phyloP scores from a whole-genome alignment of 2,329 filamentous ascomycete species.

The Ophiostoma tasmaniense region DNA sequence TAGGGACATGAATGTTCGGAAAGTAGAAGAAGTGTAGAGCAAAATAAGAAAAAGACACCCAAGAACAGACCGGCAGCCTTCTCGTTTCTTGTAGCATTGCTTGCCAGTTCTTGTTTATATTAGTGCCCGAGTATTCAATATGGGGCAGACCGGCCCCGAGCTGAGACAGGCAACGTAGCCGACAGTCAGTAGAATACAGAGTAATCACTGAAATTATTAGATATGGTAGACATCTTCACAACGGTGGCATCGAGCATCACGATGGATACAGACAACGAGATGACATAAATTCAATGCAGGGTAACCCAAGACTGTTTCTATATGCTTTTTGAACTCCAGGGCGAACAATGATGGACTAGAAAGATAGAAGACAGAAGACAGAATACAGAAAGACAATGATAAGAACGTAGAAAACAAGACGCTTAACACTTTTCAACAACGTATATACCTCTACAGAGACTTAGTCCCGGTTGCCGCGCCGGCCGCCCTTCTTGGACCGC shows the following conservation, averaged over 20 bases:
- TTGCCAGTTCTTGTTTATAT: not conserved
- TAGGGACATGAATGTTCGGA: not conserved
- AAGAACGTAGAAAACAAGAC: not conserved
- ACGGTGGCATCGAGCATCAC: too few relatives aligned
- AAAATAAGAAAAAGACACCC: not conserved
- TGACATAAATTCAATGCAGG: not conserved
- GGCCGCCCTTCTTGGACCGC: slow-evolving; percentile 74
- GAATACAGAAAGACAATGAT: too few relatives aligned
- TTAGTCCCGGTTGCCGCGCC: slow-evolving; percentile 57
- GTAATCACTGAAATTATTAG: not conserved
- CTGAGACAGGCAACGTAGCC: not conserved
- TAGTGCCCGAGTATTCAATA: not conserved
- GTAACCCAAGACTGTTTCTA: not conserved
- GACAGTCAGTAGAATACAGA: not conserved
- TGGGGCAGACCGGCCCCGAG: not conserved
- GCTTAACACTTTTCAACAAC: not conserved
- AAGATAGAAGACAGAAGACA: not conserved
- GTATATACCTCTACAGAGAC: not conserved
- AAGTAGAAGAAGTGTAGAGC: not conserved
- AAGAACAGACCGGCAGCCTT: not conserved
- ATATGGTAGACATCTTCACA: not conserved
- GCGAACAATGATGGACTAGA: not conserved
- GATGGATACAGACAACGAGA: not conserved
- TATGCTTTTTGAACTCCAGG: not conserved
- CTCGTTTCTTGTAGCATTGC: not conserved